Conservation (phyloP, 2,329 filamentous ascomycete species). For the Hypoxylon sp. region DNA sequence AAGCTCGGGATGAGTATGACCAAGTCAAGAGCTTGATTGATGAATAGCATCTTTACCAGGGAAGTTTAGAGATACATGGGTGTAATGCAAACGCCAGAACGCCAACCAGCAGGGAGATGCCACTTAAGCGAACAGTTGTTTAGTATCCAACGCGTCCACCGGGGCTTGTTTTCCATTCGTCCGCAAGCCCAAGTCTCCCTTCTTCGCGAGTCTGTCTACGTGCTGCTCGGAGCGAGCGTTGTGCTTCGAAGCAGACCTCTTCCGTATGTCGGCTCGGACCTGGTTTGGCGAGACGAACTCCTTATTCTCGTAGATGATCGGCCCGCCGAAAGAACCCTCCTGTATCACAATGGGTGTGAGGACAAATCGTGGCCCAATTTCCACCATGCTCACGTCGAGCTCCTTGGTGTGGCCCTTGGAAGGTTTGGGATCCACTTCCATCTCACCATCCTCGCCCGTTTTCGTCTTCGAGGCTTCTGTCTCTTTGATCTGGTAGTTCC, state of each 20-base stretch:
- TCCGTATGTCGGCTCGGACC: slow-evolving; percentile 81
- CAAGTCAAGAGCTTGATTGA: slow-evolving; percentile 2
- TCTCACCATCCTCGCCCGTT: slow-evolving; percentile 53
- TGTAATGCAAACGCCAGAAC: slow-evolving; percentile 41
- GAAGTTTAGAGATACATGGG: slow-evolving; percentile 25
- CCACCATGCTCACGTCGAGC: slow-evolving; percentile 83
- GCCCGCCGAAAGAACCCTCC: slow-evolving; percentile 93
- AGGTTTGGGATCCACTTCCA: slow-evolving; percentile 51
- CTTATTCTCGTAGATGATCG: slow-evolving; percentile 98
- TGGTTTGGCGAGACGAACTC: slow-evolving; percentile 97
- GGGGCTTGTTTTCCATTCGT: slow-evolving; percentile 69
- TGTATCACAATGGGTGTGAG: slow-evolving; percentile 91
- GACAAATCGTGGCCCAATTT: slow-evolving; percentile 93
- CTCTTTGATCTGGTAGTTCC: slow-evolving; percentile 93
- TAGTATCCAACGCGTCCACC: slow-evolving; percentile 77
- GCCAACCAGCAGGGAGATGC: slow-evolving; percentile 28
- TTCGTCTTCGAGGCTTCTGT: slow-evolving; percentile 68
- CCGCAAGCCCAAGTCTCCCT: slow-evolving; percentile 77
- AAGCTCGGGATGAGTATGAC: no score
- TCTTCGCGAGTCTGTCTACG: slow-evolving; percentile 77
- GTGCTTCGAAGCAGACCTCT: slow-evolving; percentile 79
- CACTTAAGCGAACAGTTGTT: slow-evolving; percentile 76
- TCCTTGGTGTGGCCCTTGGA: slow-evolving; percentile 60
- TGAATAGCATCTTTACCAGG: slow-evolving; percentile 14
- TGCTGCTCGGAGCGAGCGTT: slow-evolving; percentile 78